These are phyloP conservation scores for Dryadomyces quercivorus DNA, from an alignment of 2,329 filamentous ascomycete species.

Conservation along the genomic window DNA sequence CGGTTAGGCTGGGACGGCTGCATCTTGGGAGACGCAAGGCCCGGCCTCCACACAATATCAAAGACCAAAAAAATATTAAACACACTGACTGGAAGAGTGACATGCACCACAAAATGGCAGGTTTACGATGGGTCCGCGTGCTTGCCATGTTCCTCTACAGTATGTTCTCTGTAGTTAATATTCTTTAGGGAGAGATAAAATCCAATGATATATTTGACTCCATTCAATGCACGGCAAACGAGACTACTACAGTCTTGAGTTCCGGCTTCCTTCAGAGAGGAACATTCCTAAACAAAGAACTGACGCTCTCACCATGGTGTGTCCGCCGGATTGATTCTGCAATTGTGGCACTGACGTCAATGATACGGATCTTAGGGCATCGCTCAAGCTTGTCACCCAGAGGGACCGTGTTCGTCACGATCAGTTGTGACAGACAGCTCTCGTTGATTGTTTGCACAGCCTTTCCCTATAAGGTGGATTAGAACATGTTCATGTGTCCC, in stretches of 20 bases:
- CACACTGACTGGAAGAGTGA: neutral
- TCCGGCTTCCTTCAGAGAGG: conserved; percentile 26
- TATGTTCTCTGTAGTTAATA: too few species aligned
- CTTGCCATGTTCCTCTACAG: too few species aligned
- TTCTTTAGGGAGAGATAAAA: too few species aligned
- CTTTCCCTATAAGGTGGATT: conserved; percentile 61
- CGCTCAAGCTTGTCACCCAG: conserved; percentile 61
- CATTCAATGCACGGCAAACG: too few species aligned
- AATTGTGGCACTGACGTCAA: conserved; percentile 79
- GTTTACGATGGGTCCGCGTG: too few species aligned
- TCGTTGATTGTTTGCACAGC: conserved; percentile 79
- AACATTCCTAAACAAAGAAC: conserved; percentile 56
- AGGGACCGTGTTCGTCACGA: conserved; percentile 84
- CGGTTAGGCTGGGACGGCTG: neutral
- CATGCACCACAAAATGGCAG: too few species aligned
- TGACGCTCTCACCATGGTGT: conserved; percentile 53
- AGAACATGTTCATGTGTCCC: neutral
- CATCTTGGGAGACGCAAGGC: neutral
- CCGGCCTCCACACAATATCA: neutral
- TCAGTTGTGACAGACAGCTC: conserved; percentile 63
- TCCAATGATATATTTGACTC: too few species aligned
- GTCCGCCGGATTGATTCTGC: conserved; percentile 59
- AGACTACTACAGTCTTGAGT: too few species aligned
- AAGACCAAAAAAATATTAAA: neutral
- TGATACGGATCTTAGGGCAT: conserved; percentile 74